phyloP scores from a whole-genome alignment of 306 rosid genomes.

The Medicago lupulina region DNA sequence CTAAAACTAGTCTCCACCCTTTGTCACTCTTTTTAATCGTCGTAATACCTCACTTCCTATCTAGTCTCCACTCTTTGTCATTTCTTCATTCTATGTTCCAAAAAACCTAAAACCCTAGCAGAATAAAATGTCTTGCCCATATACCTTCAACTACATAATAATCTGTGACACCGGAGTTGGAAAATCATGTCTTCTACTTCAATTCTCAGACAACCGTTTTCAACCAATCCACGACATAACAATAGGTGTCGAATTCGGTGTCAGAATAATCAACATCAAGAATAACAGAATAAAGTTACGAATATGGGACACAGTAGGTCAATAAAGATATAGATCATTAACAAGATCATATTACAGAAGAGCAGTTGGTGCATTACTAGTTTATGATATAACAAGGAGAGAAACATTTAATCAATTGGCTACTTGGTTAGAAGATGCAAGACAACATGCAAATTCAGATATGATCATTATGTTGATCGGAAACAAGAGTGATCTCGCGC shows the following conservation, averaged over 20 bases:
- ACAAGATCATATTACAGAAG: conserved; percentile 94
- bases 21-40: too few relatives aligned
- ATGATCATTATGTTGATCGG: conserved; percentile 95
- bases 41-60: too few relatives aligned
- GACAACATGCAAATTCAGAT: conserved; percentile 92
- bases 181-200: conserved; percentile 92
- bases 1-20: too few relatives aligned
- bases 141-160: conserved; percentile 94
- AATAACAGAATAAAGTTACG: conserved; percentile 85
- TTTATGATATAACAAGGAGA: conserved; percentile 97
- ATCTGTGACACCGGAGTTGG: conserved; percentile 98
- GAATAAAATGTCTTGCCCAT: conserved; percentile 71
- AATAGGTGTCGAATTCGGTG: conserved; percentile 94
- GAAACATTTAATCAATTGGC: conserved; percentile 96
- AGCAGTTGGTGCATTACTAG: conserved; percentile 95
- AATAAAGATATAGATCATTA: conserved; percentile 91
- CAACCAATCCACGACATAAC: conserved; percentile 93
- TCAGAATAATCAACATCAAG: conserved; percentile 88
- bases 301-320: conserved; percentile 99
- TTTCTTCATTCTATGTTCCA: too few relatives aligned
- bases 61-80: too few relatives aligned
- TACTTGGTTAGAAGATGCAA: conserved; percentile 95
- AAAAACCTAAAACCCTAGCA: too few relatives aligned
- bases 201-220: conserved; percentile 90
- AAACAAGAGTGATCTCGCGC: conserved; percentile 89